Evolutionary conservation across 202 grass and related monocot genomes (phyloP).

Genomic region (Alloteropsis angusta): DNA sequence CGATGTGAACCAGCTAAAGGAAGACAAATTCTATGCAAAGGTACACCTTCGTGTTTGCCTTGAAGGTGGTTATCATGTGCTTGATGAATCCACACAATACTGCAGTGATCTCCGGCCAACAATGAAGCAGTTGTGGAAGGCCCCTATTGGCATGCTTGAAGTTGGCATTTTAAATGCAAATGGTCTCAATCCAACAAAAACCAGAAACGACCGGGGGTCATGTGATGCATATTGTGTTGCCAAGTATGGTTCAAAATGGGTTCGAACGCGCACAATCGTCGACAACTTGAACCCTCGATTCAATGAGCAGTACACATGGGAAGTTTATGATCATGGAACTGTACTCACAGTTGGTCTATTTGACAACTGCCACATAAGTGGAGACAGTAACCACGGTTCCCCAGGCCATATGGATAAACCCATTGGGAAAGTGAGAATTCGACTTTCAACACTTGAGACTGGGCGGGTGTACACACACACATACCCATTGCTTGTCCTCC

Average conservation of each 20-base stretch:
- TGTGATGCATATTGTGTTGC: conserved; percentile 94
- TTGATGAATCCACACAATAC: conserved; percentile 78
- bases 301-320: conserved; percentile 97
- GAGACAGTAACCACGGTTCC: conserved; percentile 4
- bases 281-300: conserved; percentile 55
- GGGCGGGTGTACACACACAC: conserved; percentile 70
- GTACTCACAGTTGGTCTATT: conserved; percentile 90
- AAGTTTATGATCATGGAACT: conserved; percentile 80
- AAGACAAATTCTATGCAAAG: conserved; percentile 86
- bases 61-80: conserved; percentile 93
- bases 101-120: conserved; percentile 84
- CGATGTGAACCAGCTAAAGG: conserved; percentile 62
- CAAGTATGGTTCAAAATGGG: conserved; percentile 96
- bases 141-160: conserved; percentile 74
- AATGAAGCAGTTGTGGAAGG: conserved; percentile 86
- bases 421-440: conserved; percentile 76
- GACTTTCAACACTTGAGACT: conserved; percentile 79
- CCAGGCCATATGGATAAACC: conserved; percentile 36
- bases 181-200: conserved; percentile 66
- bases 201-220: conserved; percentile 44
- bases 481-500: conserved; percentile 79
- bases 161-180: conserved; percentile 74
- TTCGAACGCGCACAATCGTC: conserved; percentile 84
- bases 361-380: conserved; percentile 63
- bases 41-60: conserved; percentile 43